A percentile compares a stretch with the other conserved stretches of the same genome.
Evolutionary conservation across 345 rosid species (phyloP).

Genomic region (Bruguiera gymnorhiza): DNA sequence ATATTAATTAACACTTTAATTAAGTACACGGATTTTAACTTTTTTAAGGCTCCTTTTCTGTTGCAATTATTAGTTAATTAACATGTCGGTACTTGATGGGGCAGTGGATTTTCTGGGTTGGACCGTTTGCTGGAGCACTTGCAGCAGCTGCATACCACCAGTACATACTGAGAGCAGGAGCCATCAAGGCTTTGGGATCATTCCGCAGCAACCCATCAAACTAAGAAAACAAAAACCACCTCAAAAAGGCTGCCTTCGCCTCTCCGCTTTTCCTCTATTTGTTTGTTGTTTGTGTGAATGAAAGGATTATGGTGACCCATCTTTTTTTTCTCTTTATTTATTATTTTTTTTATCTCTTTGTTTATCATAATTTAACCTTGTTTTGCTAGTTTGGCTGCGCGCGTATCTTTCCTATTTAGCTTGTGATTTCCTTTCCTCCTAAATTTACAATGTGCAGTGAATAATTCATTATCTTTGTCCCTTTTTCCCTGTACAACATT

Average conservation of each 20-base stretch:
- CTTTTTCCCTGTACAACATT: too few relatives aligned
- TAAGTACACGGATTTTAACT: too few relatives aligned
- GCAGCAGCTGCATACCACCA: slow-evolving; percentile 70
- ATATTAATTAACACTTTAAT: neutral
- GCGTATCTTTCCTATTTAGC: slow-evolving; percentile 29
- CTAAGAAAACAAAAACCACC: slow-evolving; percentile 11
- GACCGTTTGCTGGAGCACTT: slow-evolving; percentile 62
- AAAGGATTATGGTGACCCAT: slow-evolving; percentile 15
- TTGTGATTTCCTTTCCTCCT: neutral
- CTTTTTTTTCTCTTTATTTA: neutral
- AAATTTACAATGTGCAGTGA: neutral
- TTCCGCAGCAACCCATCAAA: slow-evolving; percentile 62
- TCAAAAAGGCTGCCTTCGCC: slow-evolving; percentile 5
- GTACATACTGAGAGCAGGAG: slow-evolving; percentile 55
- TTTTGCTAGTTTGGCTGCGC: slow-evolving; percentile 17
- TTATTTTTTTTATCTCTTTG: neutral
- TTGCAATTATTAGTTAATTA: neutral
- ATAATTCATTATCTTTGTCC: neutral
- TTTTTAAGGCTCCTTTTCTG: too few relatives aligned
- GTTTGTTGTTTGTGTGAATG: slow-evolving; percentile 25
- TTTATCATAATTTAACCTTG: slow-evolving; percentile 10
- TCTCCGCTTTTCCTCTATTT: neutral
- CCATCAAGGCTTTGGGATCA: slow-evolving; percentile 61
- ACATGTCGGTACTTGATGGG: neutral
- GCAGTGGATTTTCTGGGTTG: slow-evolving; percentile 80